Conservation (phyloP, 2,329 filamentous ascomycete genomes). For the Nothophaeocryptopus gaeumannii region DNA sequence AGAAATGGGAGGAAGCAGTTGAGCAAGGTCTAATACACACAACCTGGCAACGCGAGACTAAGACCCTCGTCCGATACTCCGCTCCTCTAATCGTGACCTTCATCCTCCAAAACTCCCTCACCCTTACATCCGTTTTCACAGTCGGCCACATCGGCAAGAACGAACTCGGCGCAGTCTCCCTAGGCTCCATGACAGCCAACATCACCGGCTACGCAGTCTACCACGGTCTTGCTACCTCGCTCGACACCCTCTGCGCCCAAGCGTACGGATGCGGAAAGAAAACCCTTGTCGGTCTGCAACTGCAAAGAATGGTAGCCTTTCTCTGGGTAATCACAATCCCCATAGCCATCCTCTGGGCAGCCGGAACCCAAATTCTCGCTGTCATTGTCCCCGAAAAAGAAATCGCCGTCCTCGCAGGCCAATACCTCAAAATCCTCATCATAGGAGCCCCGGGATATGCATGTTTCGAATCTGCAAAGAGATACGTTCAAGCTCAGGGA, state of each 20-base stretch:
- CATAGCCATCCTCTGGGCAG: conserved; percentile 68
- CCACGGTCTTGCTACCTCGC: conserved; percentile 73
- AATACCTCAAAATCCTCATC: conserved; percentile 69
- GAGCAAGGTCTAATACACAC: conserved; percentile 77
- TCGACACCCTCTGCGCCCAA: conserved; percentile 91
- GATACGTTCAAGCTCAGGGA: conserved; percentile 83
- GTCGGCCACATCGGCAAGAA: conserved; percentile 50
- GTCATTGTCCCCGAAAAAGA: conserved; percentile 68
- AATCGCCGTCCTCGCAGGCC: conserved; percentile 68
- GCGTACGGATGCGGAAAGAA: conserved; percentile 90
- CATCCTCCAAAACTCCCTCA: conserved; percentile 49
- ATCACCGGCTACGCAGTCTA: conserved; percentile 50
- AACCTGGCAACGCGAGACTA: conserved; percentile 85
- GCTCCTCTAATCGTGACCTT: conserved; percentile 48
- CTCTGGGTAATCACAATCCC: conserved; percentile 70
- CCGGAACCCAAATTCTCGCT: conserved; percentile 61
- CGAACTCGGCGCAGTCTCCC: conserved; percentile 48
- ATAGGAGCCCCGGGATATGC: conserved; percentile 73
- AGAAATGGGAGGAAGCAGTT: conserved; percentile 84
- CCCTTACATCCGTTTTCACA: conserved; percentile 48
- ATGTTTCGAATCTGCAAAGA: conserved; percentile 75
- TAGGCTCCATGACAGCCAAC: conserved; percentile 50
- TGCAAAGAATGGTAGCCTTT: conserved; percentile 78
- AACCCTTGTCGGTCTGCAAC: conserved; percentile 79
- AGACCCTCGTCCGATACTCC: conserved; percentile 61